Base-by-base conservation (phyloP, 2,329 filamentous ascomycete genomes). In the Cladophialophora psammophila region DNA sequence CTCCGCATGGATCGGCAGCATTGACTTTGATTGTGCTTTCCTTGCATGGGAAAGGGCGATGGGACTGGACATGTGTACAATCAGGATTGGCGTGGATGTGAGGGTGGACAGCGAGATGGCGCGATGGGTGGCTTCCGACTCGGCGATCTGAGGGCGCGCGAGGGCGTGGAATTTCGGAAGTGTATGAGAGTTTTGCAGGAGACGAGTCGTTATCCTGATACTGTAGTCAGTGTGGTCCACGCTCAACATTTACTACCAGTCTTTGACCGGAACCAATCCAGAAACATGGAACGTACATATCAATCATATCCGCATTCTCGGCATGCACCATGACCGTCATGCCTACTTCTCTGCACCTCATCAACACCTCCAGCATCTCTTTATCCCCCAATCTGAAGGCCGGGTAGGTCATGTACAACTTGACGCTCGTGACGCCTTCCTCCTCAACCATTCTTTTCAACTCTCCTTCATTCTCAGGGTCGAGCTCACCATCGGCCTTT, bases 1-100 rank as follows among this genome's bases (percentile, higher is more conserved):
- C 74, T 87, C 85, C 0, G 83, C 85, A 68, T 85, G 83, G 20
- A 87, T 79, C 0, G 86, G 85, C 13, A 86, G 77, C 0, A 83
- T 80, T 15, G 54, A 31, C 9, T 79, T 75, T 8, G 80, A 81
- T 72, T 87, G 84, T 0, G 85, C 85, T 31, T 79, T 75, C 36
- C 83, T 79, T 56, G 87, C 82, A 69, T 84, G 81, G 3, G 77
- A 74, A 6, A 83, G 80, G 3, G 84, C 84, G 2, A 78, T 76
- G 4, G 81, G 76, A 5, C 81, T 83, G 6, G 79, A 82, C 76
- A 86, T 81, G 73, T 86, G 85, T 45, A 86, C 85, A 40, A 87
- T 80, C 53, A 86, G 73, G 56, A 86, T 83, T 0, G 85, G 85
- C 0, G 81, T 80, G 65, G 85, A 80, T 2, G 81, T 81, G 3